Conservation (phyloP, 345 rosid genomes). For the Linum trigynum region DNA sequence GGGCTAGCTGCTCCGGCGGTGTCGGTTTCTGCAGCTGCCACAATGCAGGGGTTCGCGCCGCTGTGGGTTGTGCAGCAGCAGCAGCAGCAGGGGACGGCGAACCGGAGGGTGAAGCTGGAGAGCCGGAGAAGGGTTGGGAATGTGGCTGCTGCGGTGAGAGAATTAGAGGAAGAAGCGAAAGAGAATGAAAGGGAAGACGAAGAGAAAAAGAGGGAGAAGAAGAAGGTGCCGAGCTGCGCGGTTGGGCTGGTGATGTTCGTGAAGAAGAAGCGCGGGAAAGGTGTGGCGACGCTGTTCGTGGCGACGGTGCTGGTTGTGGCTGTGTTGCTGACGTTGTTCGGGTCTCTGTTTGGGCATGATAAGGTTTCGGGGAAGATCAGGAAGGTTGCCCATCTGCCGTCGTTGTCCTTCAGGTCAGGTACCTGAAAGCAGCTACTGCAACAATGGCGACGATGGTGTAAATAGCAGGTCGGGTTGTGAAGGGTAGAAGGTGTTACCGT, state of each 20-base stretch:
- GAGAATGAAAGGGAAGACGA: background rate
- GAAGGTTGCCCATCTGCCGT: background rate
- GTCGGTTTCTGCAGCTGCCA: background rate
- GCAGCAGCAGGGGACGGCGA: background rate
- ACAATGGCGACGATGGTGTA: no score
- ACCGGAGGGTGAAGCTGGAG: background rate
- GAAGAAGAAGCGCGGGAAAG: background rate
- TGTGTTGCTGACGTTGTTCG: background rate
- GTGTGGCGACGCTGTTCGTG: background rate
- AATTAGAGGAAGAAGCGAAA: background rate
- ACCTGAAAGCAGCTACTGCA: background rate
- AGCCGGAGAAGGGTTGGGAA: background rate
- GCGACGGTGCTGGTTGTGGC: background rate
- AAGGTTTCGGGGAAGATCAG: background rate
- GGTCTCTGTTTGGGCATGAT: background rate
- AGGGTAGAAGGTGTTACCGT: no score
- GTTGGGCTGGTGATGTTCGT: background rate
- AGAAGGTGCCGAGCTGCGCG: background rate
- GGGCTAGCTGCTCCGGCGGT: background rate
- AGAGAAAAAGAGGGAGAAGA: background rate
- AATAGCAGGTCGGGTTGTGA: no score
- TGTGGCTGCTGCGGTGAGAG: background rate
- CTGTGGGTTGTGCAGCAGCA: background rate
- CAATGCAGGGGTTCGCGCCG: background rate
- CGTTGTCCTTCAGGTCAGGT: background rate